Conservation (phyloP, 1,284 basidiomycete species). For the Malassezia psittaci region DNA sequence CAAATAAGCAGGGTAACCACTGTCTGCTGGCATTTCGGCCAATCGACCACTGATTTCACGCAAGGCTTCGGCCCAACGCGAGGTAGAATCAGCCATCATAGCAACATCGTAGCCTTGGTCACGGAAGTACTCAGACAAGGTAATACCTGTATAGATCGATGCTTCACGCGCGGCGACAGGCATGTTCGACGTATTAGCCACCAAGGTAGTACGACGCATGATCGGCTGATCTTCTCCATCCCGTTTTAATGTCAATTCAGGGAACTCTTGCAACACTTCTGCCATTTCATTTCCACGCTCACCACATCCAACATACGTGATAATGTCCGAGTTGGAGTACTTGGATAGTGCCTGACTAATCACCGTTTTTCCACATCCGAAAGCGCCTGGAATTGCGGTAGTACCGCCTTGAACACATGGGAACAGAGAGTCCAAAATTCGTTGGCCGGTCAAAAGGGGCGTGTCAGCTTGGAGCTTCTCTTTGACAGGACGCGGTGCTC, state of each 20-base stretch:
- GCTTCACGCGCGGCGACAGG: slow-evolving; percentile 98
- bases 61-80: slow-evolving; percentile 96
- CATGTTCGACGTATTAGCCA: slow-evolving; percentile 99
- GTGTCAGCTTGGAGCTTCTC: slow-evolving; percentile 89
- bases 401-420: slow-evolving; percentile 99
- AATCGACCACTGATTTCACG: slow-evolving; percentile 98
- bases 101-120: slow-evolving; percentile 95
- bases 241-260: slow-evolving; percentile 80
- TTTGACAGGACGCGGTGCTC: slow-evolving; percentile 85
- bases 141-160: slow-evolving; percentile 99
- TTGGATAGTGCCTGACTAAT: slow-evolving; percentile 71
- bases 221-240: slow-evolving; percentile 90
- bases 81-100: slow-evolving; percentile 99
- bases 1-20: slow-evolving; percentile 88
- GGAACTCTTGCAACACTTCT: slow-evolving; percentile 93
- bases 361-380: slow-evolving; percentile 63
- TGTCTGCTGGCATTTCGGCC: slow-evolving; percentile 99
- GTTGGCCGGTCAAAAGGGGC: slow-evolving; percentile 90
- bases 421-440: slow-evolving; percentile 93
- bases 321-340: slow-evolving; percentile 98
- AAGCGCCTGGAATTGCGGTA: slow-evolving; percentile 96
- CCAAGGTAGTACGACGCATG: slow-evolving; percentile 98
- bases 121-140: slow-evolving; percentile 97
- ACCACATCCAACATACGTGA: slow-evolving; percentile 94
- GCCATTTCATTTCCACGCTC: slow-evolving; percentile 71